A percentile compares a stretch with the other conserved stretches of the same genome.
phyloP scores from a whole-genome alignment of 2,329 filamentous ascomycete genomes.

The Alternaria arbusti region DNA sequence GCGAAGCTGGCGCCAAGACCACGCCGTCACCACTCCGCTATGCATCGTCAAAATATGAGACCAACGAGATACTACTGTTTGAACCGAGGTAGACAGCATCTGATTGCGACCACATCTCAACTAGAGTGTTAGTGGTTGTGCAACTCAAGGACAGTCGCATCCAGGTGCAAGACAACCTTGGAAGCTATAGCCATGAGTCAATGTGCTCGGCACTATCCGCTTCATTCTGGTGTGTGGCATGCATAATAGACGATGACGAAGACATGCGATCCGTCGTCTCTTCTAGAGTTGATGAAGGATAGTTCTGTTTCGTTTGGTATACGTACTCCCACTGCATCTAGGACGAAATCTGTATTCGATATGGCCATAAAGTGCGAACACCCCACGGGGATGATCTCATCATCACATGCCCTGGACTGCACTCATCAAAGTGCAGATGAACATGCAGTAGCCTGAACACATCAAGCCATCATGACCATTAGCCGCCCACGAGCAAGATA shows the following conservation, averaged over 20 bases:
- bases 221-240: background rate
- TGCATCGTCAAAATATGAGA: background rate
- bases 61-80: background rate
- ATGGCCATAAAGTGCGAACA: background rate
- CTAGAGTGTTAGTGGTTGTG: background rate
- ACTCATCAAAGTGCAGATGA: background rate
- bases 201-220: background rate
- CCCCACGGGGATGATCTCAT: background rate
- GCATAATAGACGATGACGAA: background rate
- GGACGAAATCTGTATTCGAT: background rate
- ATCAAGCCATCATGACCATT: conserved; percentile 1
- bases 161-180: background rate
- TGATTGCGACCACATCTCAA: background rate
- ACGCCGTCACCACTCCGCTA: background rate
- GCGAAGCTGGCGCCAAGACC: conserved; percentile 11
- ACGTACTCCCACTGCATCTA: background rate
- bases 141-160: background rate
- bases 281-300: background rate
- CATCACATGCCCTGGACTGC: background rate
- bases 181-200: background rate
- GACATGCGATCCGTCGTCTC: background rate
- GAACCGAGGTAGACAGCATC: background rate
- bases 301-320: background rate
- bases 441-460: conserved; percentile 7
- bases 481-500: background rate